phyloP scores from a whole-genome alignment of 78 protist species.

The Cavenderia fasciculata region DNA sequence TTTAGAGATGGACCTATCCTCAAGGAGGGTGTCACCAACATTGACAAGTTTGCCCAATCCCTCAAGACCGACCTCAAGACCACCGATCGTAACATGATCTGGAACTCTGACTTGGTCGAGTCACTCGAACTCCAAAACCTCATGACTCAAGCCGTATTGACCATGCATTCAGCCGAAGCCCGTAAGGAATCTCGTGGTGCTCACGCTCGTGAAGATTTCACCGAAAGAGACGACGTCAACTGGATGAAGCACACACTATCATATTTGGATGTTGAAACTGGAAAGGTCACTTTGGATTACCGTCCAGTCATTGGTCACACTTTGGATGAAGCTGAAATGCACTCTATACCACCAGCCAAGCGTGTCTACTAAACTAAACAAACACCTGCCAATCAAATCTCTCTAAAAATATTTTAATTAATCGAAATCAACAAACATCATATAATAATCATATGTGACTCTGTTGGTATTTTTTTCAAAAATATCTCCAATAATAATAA shows the following conservation, averaged over 20 bases:
- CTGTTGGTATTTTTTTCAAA: no score
- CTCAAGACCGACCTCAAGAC: slow-evolving; percentile 82
- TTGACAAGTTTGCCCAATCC: slow-evolving; percentile 77
- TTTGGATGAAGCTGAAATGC: slow-evolving; percentile 74
- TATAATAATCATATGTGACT: no score
- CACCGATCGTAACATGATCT: slow-evolving; percentile 79
- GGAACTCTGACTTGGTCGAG: slow-evolving; percentile 98
- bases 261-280: slow-evolving; percentile 84
- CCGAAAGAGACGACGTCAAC: slow-evolving; percentile 91
- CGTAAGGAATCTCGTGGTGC: slow-evolving; percentile 99
- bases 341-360: slow-evolving; percentile 71
- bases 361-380: slow-evolving; percentile 62
- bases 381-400: no score
- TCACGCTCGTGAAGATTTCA: slow-evolving; percentile 99
- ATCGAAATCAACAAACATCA: no score
- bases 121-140: slow-evolving; percentile 98
- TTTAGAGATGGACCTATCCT: slow-evolving; percentile 89
- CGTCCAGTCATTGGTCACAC: slow-evolving; percentile 74
- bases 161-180: slow-evolving; percentile 95
- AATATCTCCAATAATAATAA: no score
- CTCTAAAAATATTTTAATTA: no score
- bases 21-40: slow-evolving; percentile 86
- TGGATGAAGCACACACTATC: slow-evolving; percentile 99
- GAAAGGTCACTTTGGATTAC: slow-evolving; percentile 88
- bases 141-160: slow-evolving; percentile 91